Evolutionary conservation across 2,329 filamentous ascomycete species (phyloP).

Genomic region (Alternaria sp.): DNA sequence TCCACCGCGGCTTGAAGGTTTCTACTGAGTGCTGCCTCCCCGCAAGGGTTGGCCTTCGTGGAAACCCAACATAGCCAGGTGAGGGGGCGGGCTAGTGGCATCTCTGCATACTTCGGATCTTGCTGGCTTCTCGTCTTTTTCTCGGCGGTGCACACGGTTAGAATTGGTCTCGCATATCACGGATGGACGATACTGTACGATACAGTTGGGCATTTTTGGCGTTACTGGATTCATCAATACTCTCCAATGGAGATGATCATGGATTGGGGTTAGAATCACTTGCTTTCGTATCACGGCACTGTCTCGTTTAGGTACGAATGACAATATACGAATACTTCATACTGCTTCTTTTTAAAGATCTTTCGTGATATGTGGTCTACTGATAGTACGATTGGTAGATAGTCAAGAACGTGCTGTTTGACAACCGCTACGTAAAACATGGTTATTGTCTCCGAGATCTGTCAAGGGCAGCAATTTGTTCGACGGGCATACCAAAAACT

Average conservation of each 20-base stretch:
- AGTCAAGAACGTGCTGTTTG: background rate
- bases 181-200: conserved; percentile 15
- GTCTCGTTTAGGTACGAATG: conserved; percentile 8
- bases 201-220: conserved; percentile 10
- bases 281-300: background rate
- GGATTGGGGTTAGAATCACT: conserved; percentile 1
- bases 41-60: conserved; percentile 28
- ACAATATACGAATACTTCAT: background rate
- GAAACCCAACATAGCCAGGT: conserved; percentile 30
- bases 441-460: background rate
- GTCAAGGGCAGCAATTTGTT: too few relatives aligned
- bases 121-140: background rate
- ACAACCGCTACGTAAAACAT: background rate
- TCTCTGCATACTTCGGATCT: conserved; percentile 5
- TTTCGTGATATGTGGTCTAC: background rate
- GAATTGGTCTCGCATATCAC: background rate
- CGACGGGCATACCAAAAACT: too few relatives aligned
- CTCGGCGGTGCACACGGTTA: background rate
- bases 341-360: background rate
- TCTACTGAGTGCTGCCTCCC: conserved; percentile 30
- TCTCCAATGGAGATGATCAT: conserved; percentile 2
- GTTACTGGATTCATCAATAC: conserved; percentile 2
- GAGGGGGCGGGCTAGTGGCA: conserved; percentile 1
- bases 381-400: background rate
- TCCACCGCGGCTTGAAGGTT: conserved; percentile 29